Percentiles rank a stretch among this genome's conserved stretches.
Conservation (phyloP, 768 basidiomycete genomes). For the Pleurotus ostreatus region DNA sequence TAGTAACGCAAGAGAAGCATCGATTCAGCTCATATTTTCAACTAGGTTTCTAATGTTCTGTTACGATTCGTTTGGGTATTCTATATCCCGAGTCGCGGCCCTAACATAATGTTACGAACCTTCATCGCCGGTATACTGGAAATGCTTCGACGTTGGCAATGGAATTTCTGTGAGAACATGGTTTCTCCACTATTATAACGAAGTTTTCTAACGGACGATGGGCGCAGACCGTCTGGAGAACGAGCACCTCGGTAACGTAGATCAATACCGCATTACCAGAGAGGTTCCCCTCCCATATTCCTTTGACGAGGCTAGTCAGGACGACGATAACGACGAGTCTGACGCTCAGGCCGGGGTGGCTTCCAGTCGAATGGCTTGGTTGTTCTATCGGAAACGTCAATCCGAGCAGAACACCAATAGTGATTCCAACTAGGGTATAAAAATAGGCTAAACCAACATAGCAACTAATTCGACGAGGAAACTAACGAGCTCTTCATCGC, state of each 20-base stretch:
- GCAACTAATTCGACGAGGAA: too few species aligned
- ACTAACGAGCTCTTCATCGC: slow-evolving; percentile 40
- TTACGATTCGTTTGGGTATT: slow-evolving; percentile 82
- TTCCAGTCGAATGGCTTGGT: not conserved
- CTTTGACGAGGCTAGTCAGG: slow-evolving; percentile 47
- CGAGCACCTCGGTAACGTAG: slow-evolving; percentile 90
- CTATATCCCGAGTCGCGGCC: slow-evolving; percentile 57
- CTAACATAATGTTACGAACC: slow-evolving; percentile 47
- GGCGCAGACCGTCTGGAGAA: slow-evolving; percentile 73
- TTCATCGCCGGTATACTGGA: slow-evolving; percentile 74
- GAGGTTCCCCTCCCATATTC: slow-evolving; percentile 84
- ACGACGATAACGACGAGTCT: slow-evolving; percentile 38
- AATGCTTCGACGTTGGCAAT: slow-evolving; percentile 76
- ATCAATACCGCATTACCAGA: slow-evolving; percentile 85
- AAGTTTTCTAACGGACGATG: slow-evolving; percentile 51
- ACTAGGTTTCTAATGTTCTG: slow-evolving; percentile 63
- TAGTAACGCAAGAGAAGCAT: not conserved
- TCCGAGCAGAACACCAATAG: not conserved
- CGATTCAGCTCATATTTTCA: not conserved
- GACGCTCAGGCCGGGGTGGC: slow-evolving; percentile 25
- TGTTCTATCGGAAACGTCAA: not conserved
- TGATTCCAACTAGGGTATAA: not conserved
- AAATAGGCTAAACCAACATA: not conserved
- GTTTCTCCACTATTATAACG: not conserved
- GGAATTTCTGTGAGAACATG: slow-evolving; percentile 79